Conservation (phyloP, 23 red algal species). For the Agarophyton chilense region DNA sequence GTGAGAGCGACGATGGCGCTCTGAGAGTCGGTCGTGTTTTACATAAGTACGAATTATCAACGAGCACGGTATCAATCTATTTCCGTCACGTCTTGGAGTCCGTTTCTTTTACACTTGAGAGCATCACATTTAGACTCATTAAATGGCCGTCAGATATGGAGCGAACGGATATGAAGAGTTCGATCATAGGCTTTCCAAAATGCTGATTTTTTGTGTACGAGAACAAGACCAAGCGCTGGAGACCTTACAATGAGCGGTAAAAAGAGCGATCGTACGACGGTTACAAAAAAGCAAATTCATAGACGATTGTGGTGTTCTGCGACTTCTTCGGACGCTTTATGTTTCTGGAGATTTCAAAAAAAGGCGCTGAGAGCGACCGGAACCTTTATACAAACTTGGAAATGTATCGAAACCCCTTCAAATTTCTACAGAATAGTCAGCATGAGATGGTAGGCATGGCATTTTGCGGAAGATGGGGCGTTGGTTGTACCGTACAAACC, state of each 20-base stretch:
- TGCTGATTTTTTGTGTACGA: conserved; percentile 48
- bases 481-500: conserved; percentile 43
- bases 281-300: conserved; percentile 36
- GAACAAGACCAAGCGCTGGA: conserved; percentile 5
- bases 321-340: conserved; percentile 47
- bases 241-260: neutral
- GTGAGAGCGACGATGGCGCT: no score
- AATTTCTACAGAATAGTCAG: neutral
- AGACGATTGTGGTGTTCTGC: conserved; percentile 26
- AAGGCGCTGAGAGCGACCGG: conserved; percentile 23
- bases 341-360: neutral
- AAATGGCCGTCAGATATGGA: conserved; percentile 1
- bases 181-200: conserved; percentile 7
- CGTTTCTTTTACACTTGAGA: neutral
- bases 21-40: no score
- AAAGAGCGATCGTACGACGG: conserved; percentile 35
- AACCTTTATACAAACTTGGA: conserved; percentile 17
- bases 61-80: conserved; percentile 16
- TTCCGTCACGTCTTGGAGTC: conserved; percentile 4
- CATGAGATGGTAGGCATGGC: conserved; percentile 39
- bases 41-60: conserved; percentile 19
- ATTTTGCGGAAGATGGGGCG: neutral
- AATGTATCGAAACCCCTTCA: neutral
- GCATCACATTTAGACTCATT: neutral
- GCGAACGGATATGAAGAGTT: neutral